Conservation (phyloP, 139 green algal species). For the Coccomyxa sp. region DNA sequence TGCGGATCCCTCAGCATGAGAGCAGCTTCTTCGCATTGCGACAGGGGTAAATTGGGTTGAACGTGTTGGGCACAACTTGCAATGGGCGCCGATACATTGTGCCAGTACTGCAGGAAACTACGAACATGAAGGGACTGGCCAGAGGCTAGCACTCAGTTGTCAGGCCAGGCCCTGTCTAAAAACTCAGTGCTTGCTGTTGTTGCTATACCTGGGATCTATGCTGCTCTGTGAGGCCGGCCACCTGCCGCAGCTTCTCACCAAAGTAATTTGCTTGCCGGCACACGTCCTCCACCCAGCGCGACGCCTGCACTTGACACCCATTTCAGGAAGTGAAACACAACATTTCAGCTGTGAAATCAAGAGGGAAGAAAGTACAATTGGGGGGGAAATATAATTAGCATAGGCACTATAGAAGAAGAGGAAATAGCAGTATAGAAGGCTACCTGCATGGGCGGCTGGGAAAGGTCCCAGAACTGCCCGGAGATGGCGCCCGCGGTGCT, state of each 20-base stretch:
- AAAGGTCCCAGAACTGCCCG: slow-evolving; percentile 17
- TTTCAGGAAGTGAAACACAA: too few relatives aligned
- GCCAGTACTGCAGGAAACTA: too few relatives aligned
- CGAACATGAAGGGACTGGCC: too few relatives aligned
- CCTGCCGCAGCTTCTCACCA: slow-evolving; percentile 21
- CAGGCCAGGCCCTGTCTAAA: too few relatives aligned
- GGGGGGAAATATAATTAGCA: not conserved
- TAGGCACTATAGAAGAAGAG: not conserved
- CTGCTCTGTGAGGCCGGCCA: slow-evolving; percentile 2
- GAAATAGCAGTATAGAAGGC: not conserved
- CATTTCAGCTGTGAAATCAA: too few relatives aligned
- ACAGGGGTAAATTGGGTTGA: not conserved
- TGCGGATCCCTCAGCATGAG: not conserved
- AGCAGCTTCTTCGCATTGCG: not conserved
- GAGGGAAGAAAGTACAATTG: too few relatives aligned
- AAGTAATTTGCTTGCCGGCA: slow-evolving; percentile 26
- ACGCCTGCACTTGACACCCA: not conserved
- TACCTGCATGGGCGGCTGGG: slow-evolving; percentile 14
- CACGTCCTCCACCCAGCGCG: slow-evolving; percentile 37
- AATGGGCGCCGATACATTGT: too few relatives aligned
- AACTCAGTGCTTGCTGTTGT: too few relatives aligned
- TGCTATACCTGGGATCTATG: not conserved
- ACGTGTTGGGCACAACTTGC: too few relatives aligned
- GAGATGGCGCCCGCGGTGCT: slow-evolving; percentile 24
- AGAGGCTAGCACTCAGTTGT: too few relatives aligned